These are phyloP conservation scores for Ochetophila trinervis DNA, from an alignment of 306 rosid species.

Conservation along the genomic window DNA sequence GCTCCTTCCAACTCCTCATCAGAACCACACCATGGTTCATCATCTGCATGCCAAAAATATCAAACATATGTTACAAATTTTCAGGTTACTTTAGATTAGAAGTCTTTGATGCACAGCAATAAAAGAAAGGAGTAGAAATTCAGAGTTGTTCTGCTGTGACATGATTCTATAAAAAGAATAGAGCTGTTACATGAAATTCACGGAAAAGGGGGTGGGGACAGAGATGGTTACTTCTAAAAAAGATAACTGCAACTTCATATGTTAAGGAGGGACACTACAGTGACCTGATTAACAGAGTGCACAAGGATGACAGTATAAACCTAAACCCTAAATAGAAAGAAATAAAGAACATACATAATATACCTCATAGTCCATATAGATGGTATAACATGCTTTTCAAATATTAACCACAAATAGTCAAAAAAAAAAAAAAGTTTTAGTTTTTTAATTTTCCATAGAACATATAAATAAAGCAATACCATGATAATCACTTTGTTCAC, in stretches of 20 bases:
- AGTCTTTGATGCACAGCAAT: background rate
- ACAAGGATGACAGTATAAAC: no score
- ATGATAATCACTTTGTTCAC: slow-evolving; percentile 21
- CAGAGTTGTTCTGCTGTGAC: no score
- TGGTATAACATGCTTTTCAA: no score
- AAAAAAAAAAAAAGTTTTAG: background rate
- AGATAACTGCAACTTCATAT: no score
- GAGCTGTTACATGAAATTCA: background rate
- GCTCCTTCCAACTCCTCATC: slow-evolving; percentile 46
- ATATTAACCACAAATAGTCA: no score
- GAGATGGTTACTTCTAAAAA: background rate
- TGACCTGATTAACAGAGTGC: no score
- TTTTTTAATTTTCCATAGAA: background rate
- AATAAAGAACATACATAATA: no score
- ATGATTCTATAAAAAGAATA: background rate
- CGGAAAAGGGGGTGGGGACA: no score
- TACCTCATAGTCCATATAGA: no score
- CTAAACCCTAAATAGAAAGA: no score
- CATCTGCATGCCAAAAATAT: slow-evolving; percentile 37
- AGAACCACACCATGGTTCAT: slow-evolving; percentile 40
- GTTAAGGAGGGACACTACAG: no score
- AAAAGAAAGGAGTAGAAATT: no score
- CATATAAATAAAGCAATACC: slow-evolving; percentile 25
- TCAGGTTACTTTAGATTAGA: slow-evolving; percentile 2
- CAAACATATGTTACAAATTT: slow-evolving; percentile 13